These are phyloP conservation scores for Coccomyxa subellipsoidea DNA, from an alignment of 163 green algal species.

Conservation along the genomic window DNA sequence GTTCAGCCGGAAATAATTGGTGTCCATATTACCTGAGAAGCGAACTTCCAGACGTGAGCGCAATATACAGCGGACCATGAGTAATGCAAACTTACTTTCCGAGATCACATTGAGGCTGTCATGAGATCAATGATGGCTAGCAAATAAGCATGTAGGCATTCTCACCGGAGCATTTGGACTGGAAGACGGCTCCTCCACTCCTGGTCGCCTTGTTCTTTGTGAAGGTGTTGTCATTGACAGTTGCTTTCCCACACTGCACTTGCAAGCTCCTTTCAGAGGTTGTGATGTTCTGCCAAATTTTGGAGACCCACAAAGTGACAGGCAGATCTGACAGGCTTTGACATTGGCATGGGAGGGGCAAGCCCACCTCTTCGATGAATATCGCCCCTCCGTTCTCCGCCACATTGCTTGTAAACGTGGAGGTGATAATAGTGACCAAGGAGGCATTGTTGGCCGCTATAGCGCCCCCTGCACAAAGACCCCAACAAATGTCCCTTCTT, in stretches of 20 bases:
- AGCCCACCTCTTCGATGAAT: slow-evolving; percentile 6
- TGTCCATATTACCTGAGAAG: background rate
- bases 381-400: slow-evolving; percentile 18
- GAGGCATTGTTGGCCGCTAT: slow-evolving; percentile 9
- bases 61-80: too few relatives aligned
- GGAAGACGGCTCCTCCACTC: slow-evolving; percentile 12
- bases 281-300: too few relatives aligned
- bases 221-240: slow-evolving; percentile 13
- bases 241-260: background rate
- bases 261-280: too few relatives aligned
- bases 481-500: too few relatives aligned
- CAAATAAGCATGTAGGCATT: too few relatives aligned
- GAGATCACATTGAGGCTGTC: too few relatives aligned
- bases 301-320: too few relatives aligned
- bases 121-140: too few relatives aligned
- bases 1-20: slow-evolving; percentile 19
- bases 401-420: slow-evolving; percentile 12
- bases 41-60: background rate
- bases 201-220: slow-evolving; percentile 9
- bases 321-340: too few relatives aligned
- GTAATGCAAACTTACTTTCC: too few relatives aligned
- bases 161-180: slow-evolving; percentile 14
- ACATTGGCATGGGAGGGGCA: background rate
- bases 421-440: background rate
- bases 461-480: slow-evolving; percentile 15